phyloP scores from a whole-genome alignment of 1,139 yeast species.

The Lodderomyces metapsilosis region DNA sequence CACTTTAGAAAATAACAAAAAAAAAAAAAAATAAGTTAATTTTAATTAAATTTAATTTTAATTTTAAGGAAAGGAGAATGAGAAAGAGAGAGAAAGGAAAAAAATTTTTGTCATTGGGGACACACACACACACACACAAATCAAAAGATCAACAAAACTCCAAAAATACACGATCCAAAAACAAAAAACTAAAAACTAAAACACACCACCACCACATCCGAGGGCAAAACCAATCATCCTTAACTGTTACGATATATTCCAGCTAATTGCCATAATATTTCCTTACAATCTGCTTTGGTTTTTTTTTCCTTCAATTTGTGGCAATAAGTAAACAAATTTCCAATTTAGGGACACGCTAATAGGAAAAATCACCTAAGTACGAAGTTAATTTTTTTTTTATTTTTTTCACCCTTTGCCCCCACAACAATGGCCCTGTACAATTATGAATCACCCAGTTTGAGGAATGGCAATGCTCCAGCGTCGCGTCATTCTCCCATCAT shows the following conservation, averaged over 20 bases:
- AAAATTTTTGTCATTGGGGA: not conserved
- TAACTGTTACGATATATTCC: too few species aligned
- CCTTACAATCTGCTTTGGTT: too few species aligned
- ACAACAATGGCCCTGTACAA: conserved; percentile 27
- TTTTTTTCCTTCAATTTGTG: too few species aligned
- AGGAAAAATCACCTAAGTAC: too few species aligned
- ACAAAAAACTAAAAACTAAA: not conserved
- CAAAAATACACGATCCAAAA: not conserved
- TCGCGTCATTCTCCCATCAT: conserved; percentile 42
- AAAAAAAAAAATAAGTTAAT: not conserved
- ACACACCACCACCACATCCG: too few species aligned
- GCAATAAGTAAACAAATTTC: too few species aligned
- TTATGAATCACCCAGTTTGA: conserved; percentile 36
- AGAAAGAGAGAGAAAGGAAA: not conserved
- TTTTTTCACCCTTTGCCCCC: not conserved
- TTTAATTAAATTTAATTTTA: not conserved
- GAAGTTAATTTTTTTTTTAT: not conserved
- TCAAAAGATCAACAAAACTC: not conserved
- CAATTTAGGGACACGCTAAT: conserved; percentile 3
- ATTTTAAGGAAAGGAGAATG: not conserved
- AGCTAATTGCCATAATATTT: too few species aligned
- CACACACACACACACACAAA: not conserved
- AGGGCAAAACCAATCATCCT: too few species aligned
- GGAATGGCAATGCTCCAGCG: conserved; percentile 11
- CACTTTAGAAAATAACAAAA: not conserved